Base-by-base conservation (phyloP, 2,329 filamentous ascomycete species). In the Claviceps sp. region DNA sequence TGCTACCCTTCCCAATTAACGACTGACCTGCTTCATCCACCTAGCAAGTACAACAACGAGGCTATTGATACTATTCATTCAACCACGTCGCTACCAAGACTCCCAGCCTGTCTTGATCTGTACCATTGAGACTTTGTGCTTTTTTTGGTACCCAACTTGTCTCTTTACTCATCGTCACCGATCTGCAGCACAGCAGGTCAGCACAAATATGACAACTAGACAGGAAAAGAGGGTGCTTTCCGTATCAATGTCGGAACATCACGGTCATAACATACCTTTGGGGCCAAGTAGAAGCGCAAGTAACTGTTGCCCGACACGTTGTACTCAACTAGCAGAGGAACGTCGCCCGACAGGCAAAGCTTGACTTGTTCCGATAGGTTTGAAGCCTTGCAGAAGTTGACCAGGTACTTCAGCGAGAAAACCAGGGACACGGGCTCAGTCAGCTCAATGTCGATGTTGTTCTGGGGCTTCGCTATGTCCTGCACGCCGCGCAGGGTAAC, bases 381-480 rank as follows among this genome's bases (percentile, higher is more conserved):
- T 57, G 88, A 86, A 37, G 94, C 94, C 76, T 98, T 98, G 86
- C 93, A 97, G 76, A 98, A 98, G 80, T 97, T 97, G 78, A 95
- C 88, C 3, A 98, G 84, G 74, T 98, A 98, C 76, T 98, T 98
- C 63, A 98, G 85, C 37, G 93, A 97, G 76, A 98, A 98, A 48
- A 91, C 97, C 57, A 98, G 80, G 38, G 87, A 79, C 55, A 98
- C 93, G 50, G 93, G 88, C 74, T 98, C 94, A 41, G 82, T 85
- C 56, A 98, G 82, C 65, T 89, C 82, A 68, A 98, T 96, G 58
- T 88, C 80, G 62, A 97, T 86, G 65, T 90, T 87, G 65, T 85
- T 76, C 9, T 86, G 81, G 47, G 88, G 84, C 75, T 97, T 95
- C 42, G 97, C 91, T 58, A 96, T 79, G 66, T 89, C 87, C 64